These are phyloP conservation scores for Cutaneotrichosporon arboriforme DNA, from an alignment of 1,284 basidiomycete genomes.

Conservation along the genomic window DNA sequence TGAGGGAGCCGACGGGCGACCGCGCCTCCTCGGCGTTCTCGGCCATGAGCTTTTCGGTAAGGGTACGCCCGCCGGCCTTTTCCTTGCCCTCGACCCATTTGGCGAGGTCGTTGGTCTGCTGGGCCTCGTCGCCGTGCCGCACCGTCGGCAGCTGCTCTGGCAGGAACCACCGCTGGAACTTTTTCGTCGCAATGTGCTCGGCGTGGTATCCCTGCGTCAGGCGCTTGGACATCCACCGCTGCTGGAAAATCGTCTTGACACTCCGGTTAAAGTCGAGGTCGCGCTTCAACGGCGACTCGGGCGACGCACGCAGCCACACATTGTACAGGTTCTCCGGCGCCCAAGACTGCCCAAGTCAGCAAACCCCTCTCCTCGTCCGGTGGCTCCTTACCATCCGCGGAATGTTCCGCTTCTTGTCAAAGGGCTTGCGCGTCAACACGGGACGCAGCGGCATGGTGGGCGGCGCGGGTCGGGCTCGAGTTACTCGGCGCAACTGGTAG, in stretches of 20 bases:
- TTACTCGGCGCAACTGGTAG: background rate
- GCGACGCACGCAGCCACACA: conserved; percentile 60
- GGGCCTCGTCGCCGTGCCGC: conserved; percentile 43
- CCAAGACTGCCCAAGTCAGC: conserved; percentile 65
- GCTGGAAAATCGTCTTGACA: conserved; percentile 73
- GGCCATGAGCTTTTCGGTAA: conserved; percentile 50
- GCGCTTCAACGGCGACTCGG: conserved; percentile 49
- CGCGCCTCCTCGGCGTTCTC: conserved; percentile 55
- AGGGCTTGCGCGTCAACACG: conserved; percentile 13
- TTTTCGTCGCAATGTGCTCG: conserved; percentile 86
- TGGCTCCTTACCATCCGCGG: conserved; percentile 43
- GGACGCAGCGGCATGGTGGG: conserved; percentile 17
- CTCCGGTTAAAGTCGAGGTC: conserved; percentile 60
- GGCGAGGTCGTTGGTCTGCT: conserved; percentile 51
- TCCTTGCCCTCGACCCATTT: conserved; percentile 55
- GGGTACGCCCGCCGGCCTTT: conserved; percentile 35
- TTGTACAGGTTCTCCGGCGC: conserved; percentile 70
- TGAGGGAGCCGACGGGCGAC: conserved; percentile 79
- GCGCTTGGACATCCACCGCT: conserved; percentile 87
- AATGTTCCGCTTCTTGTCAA: conserved; percentile 38
- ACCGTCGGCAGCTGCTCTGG: conserved; percentile 82
- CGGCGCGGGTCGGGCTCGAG: background rate
- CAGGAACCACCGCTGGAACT: conserved; percentile 93
- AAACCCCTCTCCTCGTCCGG: too few species aligned
- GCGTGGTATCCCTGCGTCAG: conserved; percentile 92